Conservation (phyloP, 2,329 filamentous ascomycete genomes). For the Alternaria brassicicola region DNA sequence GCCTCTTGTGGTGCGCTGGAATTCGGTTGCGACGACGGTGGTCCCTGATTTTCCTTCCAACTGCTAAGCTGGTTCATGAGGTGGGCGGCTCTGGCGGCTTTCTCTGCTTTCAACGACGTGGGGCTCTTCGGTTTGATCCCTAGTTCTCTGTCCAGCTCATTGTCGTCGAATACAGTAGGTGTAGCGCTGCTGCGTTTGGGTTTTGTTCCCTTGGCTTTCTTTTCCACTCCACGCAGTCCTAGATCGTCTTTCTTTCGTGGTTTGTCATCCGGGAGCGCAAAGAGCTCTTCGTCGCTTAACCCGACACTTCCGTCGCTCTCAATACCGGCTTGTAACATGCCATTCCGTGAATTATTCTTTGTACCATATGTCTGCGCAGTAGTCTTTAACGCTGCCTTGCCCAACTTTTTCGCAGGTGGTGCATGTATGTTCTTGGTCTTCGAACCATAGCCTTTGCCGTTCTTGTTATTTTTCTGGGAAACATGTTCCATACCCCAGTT, state of each 20-base stretch:
- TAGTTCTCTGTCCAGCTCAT: constrained; percentile 5
- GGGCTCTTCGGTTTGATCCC: not conserved
- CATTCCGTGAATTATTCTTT: not conserved
- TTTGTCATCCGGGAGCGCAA: not conserved
- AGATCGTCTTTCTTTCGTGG: not conserved
- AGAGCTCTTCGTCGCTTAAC: constrained; percentile 5
- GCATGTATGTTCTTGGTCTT: constrained; percentile 21
- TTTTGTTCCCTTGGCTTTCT: constrained; percentile 4
- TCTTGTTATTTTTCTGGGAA: constrained; percentile 13
- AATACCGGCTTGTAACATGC: not conserved
- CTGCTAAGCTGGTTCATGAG: constrained; percentile 24
- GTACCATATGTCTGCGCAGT: not conserved
- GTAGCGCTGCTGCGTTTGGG: not conserved
- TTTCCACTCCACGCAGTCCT: constrained; percentile 10
- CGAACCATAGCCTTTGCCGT: constrained; percentile 7
- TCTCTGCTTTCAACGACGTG: not conserved
- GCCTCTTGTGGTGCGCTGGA: constrained; percentile 25
- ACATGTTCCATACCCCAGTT: constrained; percentile 18
- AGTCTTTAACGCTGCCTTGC: constrained; percentile 1
- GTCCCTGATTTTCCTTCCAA: constrained; percentile 20
- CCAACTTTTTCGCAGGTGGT: constrained; percentile 10
- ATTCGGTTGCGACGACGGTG: constrained; percentile 21
- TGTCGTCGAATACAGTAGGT: not conserved
- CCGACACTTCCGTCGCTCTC: constrained; percentile 8
- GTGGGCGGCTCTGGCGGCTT: constrained; percentile 13